Conservation (phyloP, 495 filamentous ascomycete species). For the Jackrogersella minutella region DNA sequence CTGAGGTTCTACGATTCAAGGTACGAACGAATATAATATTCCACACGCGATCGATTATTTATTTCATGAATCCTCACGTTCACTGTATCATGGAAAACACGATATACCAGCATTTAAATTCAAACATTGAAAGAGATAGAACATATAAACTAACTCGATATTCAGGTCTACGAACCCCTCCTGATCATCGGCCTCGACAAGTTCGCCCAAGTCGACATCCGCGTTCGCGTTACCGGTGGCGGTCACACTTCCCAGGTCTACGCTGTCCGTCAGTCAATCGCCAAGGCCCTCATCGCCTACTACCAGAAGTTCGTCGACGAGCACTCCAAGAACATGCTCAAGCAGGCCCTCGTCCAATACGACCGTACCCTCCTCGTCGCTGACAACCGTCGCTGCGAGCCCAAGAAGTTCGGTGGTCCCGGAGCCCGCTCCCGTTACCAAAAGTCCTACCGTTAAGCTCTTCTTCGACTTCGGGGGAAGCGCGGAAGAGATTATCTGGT, state of each 20-base stretch:
- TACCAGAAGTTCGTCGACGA: slow-evolving; percentile 99
- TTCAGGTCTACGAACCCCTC: slow-evolving; percentile 92
- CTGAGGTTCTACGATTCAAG: slow-evolving; percentile 98
- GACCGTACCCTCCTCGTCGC: slow-evolving; percentile 97
- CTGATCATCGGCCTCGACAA: slow-evolving; percentile 96
- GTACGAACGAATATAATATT: slow-evolving; percentile 51
- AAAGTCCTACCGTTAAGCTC: slow-evolving; percentile 76
- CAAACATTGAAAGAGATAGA: background rate
- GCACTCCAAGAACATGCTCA: slow-evolving; percentile 99
- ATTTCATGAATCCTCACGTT: background rate
- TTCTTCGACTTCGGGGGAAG: background rate
- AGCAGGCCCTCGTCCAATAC: slow-evolving; percentile 92
- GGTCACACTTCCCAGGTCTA: slow-evolving; percentile 98
- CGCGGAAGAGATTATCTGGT: background rate
- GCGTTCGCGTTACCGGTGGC: slow-evolving; percentile 94
- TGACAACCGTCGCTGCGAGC: slow-evolving; percentile 93
- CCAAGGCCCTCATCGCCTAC: slow-evolving; percentile 98
- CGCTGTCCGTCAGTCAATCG: slow-evolving; percentile 97
- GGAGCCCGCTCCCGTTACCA: slow-evolving; percentile 97
- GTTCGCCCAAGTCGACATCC: slow-evolving; percentile 96
- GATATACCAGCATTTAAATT: background rate
- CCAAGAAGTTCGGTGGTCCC: slow-evolving; percentile 92
- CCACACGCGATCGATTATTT: slow-evolving; percentile 6
- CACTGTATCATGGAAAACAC: background rate
- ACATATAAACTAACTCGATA: slow-evolving; percentile 12